Evolutionary conservation across 768 basidiomycete genomes (phyloP).

Genomic region (Guyanaporus albipodus): DNA sequence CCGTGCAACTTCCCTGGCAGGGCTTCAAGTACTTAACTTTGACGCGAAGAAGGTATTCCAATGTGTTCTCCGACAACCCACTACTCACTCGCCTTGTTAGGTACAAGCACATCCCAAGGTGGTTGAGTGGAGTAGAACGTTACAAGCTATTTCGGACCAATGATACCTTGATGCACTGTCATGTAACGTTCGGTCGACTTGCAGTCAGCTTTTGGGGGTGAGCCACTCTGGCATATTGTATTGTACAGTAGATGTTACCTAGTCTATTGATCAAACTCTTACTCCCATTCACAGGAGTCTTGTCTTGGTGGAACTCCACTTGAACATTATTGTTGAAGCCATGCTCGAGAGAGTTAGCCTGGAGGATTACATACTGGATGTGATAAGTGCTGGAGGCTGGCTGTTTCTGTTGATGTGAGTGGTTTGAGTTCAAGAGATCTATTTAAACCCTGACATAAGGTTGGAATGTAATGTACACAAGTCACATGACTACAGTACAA

Average conservation of each 20-base stretch:
- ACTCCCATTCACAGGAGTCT: too few relatives aligned
- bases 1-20: constrained; percentile 81
- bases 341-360: too few relatives aligned
- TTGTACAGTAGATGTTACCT: neutral
- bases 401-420: too few relatives aligned
- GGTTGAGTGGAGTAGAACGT: constrained; percentile 63
- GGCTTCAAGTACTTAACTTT: constrained; percentile 82
- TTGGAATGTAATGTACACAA: too few relatives aligned
- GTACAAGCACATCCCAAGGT: constrained; percentile 74
- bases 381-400: too few relatives aligned
- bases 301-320: too few relatives aligned
- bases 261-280: too few relatives aligned
- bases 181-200: neutral
- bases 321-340: too few relatives aligned
- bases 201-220: neutral
- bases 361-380: too few relatives aligned
- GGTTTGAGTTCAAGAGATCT: too few relatives aligned
- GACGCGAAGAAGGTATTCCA: constrained; percentile 60
- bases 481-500: too few relatives aligned
- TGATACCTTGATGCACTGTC: constrained; percentile 3
- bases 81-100: constrained; percentile 32
- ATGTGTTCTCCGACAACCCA: neutral
- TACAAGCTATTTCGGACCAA: constrained; percentile 43
- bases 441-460: too few relatives aligned
- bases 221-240: neutral